phyloP scores from a whole-genome alignment of 768 basidiomycete species.

The Mycena leptocephala region DNA sequence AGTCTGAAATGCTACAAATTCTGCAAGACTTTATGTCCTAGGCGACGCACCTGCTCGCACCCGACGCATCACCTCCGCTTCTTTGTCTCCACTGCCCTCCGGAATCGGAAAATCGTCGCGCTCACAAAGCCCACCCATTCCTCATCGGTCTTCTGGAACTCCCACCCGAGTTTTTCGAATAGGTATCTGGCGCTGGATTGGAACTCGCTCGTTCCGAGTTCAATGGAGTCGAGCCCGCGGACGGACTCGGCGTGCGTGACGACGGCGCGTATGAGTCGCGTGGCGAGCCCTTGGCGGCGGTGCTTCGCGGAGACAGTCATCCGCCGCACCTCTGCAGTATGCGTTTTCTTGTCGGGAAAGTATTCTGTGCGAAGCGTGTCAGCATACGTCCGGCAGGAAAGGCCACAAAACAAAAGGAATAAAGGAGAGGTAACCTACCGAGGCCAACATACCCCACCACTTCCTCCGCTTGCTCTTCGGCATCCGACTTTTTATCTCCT shows the following conservation, averaged over 20 bases:
- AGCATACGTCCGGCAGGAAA: neutral
- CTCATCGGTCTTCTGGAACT: neutral
- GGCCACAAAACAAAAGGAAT: too few species aligned
- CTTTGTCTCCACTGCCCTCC: too few species aligned
- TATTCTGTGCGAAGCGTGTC: neutral
- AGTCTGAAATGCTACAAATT: too few species aligned
- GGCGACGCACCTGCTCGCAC: too few species aligned
- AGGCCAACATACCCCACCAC: constrained; percentile 20
- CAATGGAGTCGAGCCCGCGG: neutral
- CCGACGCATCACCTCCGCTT: too few species aligned
- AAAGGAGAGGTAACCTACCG: neutral
- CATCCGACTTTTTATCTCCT: neutral
- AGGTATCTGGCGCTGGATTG: neutral
- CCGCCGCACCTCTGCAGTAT: constrained; percentile 1
- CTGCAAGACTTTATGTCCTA: too few species aligned
- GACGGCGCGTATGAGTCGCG: neutral
- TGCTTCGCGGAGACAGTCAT: constrained; percentile 4
- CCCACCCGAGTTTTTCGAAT: constrained; percentile 13
- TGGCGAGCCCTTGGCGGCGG: constrained; percentile 3
- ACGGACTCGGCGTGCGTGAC: constrained; percentile 1
- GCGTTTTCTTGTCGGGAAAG: neutral
- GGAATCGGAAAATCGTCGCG: too few species aligned
- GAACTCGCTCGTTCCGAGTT: constrained; percentile 1
- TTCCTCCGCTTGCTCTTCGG: neutral
- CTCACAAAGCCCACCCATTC: too few species aligned